These are phyloP conservation scores for Wickerhamomyces tratensis DNA, from an alignment of 805 yeast genomes.

Conservation along the genomic window DNA sequence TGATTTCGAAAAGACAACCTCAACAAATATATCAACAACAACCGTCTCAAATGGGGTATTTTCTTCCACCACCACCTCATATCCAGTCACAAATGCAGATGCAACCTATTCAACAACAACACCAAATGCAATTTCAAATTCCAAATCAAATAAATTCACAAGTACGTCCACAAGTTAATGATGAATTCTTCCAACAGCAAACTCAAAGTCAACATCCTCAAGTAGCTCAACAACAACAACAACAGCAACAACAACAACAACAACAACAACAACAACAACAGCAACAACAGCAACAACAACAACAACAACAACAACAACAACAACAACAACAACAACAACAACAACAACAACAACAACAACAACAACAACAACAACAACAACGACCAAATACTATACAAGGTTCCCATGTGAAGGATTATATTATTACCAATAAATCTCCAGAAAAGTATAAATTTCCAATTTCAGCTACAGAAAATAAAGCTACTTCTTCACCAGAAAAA, in stretches of 20 bases:
- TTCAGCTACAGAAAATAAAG: not conserved
- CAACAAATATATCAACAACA: constrained; percentile 1
- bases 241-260: not conserved
- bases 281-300: constrained; percentile 5
- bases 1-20: not conserved
- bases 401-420: constrained; percentile 25
- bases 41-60: not conserved
- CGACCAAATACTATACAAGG: not conserved
- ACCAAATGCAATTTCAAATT: not conserved
- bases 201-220: not conserved
- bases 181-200: constrained; percentile 5
- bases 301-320: constrained; percentile 1
- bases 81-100: constrained; percentile 1
- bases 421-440: constrained; percentile 36
- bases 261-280: not conserved
- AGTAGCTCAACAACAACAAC: not conserved
- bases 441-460: constrained; percentile 43
- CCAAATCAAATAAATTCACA: constrained; percentile 1
- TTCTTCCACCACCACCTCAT: not conserved
- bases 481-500: not conserved
- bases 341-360: not conserved
- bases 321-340: not conserved
- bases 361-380: not conserved
- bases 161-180: too few relatives aligned
- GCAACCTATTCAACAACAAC: constrained; percentile 8